Conservation (phyloP, 805 yeast species). For the Grigorovia humatica region DNA sequence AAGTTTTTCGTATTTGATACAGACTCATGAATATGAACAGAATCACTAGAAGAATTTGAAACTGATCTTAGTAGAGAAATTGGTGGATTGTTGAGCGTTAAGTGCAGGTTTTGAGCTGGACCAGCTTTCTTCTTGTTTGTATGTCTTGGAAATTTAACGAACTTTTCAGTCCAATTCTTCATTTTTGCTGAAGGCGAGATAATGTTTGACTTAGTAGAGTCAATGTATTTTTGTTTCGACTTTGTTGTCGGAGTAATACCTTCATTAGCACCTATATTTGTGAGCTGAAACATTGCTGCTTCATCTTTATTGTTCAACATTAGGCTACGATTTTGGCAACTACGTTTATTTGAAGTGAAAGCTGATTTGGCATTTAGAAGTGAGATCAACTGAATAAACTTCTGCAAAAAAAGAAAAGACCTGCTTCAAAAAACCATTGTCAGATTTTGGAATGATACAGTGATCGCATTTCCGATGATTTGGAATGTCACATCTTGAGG, state of each 20-base stretch:
- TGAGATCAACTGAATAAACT: too few species aligned
- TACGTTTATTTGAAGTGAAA: too few species aligned
- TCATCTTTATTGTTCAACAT: background rate
- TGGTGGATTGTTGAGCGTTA: background rate
- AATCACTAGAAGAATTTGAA: background rate
- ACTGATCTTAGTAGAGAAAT: background rate
- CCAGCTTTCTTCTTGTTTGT: slow-evolving; percentile 9
- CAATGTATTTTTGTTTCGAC: background rate
- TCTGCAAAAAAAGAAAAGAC: background rate
- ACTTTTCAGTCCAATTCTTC: slow-evolving; percentile 20
- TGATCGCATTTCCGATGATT: background rate
- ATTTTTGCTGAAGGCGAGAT: slow-evolving; percentile 14
- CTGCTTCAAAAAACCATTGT: too few species aligned
- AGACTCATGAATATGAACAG: background rate
- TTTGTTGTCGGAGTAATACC: slow-evolving; percentile 1
- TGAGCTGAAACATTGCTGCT: slow-evolving; percentile 4
- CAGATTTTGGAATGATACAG: background rate
- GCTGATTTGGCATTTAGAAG: too few species aligned
- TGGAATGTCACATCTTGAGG: background rate
- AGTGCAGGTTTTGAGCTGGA: background rate
- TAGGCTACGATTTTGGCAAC: background rate
- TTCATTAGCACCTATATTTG: slow-evolving; percentile 9
- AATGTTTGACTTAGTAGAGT: background rate
- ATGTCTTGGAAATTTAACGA: slow-evolving; percentile 13
- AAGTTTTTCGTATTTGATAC: background rate